Evolutionary conservation across 2,329 filamentous ascomycete species (phyloP), one percentile per base, ranked within the genome.

Genomic region (Mariannaea elegans): DNA sequence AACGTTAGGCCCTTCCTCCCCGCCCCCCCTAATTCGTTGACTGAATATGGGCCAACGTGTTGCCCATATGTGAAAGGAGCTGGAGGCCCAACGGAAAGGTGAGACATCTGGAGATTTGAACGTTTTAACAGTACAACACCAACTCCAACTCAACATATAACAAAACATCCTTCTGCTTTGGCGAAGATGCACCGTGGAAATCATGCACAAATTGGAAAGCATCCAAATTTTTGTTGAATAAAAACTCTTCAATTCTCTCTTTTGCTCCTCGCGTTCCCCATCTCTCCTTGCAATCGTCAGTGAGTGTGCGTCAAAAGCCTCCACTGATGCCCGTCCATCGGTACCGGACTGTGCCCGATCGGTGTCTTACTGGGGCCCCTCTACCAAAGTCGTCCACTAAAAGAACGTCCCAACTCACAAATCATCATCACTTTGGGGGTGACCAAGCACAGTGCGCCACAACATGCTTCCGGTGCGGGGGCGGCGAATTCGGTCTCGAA

Each of bases 291-390:
- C 38, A 38, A 23, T 16, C 7, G 27, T 31, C 27, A 31, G 27
- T 51, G 34, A 41, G 39, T 29, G 38, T 46, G 47, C 47, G 36
- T 41, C 32, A 29, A 21, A 44, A 36, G 48, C 48, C 42, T 48
- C 42, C 48, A 31, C 27, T 34, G 21, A 27, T 14, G 39, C 45
- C 7, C 27, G 8, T 34, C 42, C 48, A 12, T 21, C 44, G 42
- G 31, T 42, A n/a, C n/a, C 44, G 34, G 48, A 58, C 56, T 53
- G 56, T 58, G 21, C 21, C 12, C 27, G 56, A 53, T 58, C 56
- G 23, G 48, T 48, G n/a, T n/a, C n/a, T n/a, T n/a, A n/a, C n/a
- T n/a, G n/a, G n/a, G n/a, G n/a, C n/a, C n/a, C n/a, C n/a, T n/a
- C n/a, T 38, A 6, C 10, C 34, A 7, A 38, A 7, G 27, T 47